phyloP scores from a whole-genome alignment of 805 yeast genomes.

The Schwanniomyces pseudopolymorphus region DNA sequence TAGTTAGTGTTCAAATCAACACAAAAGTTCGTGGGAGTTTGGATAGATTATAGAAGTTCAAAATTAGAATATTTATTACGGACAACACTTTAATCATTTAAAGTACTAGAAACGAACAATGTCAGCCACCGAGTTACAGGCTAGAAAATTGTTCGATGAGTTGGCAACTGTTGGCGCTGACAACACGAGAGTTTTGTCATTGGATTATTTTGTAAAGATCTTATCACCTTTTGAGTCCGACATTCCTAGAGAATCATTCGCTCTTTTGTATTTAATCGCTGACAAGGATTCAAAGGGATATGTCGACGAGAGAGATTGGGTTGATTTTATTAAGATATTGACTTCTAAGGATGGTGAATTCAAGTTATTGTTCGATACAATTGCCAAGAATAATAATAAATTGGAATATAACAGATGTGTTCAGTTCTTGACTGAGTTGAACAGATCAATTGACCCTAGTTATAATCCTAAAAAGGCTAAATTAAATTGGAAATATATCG shows the following conservation, averaged over 20 bases:
- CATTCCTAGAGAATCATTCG: constrained; percentile 34
- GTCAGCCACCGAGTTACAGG: constrained; percentile 17
- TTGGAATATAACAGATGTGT: constrained; percentile 37
- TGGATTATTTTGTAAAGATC: constrained; percentile 36
- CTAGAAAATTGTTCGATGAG: constrained; percentile 38
- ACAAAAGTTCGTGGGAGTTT: not conserved
- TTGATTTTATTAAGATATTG: constrained; percentile 59
- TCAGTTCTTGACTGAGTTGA: constrained; percentile 32
- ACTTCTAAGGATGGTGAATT: constrained; percentile 29
- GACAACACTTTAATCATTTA: not conserved
- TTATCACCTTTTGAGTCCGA: constrained; percentile 43
- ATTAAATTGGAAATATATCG: constrained; percentile 44
- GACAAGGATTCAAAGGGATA: constrained; percentile 73
- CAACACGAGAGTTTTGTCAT: constrained; percentile 24
- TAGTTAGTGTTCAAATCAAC: not conserved
- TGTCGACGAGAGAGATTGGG: constrained; percentile 69
- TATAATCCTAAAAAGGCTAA: constrained; percentile 42
- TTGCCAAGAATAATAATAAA: constrained; percentile 16
- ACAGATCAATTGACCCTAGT: constrained; percentile 39
- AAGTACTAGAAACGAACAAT: not conserved
- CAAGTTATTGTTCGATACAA: constrained; percentile 24
- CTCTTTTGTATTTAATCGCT: constrained; percentile 74
- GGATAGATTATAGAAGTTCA: not conserved
- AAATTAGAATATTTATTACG: not conserved
- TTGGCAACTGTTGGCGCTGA: constrained; percentile 29